Percentiles rank a stretch among this genome's conserved stretches.
phyloP scores from a whole-genome alignment of 78 protist species.

The Dictyostelium discoideum region dicty_2.7 NC_007090.3:3548501-3549000 shows the following conservation, averaged over 20 bases:
- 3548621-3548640: constrained; percentile 59
- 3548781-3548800: constrained; percentile 76
- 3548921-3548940: not conserved
- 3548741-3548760: constrained; percentile 63
- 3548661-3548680: constrained; percentile 74
- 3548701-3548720: constrained; percentile 80
- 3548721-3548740: constrained; percentile 62
- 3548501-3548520: not conserved
- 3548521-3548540: not conserved
- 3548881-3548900: not conserved
- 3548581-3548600: constrained; percentile 72
- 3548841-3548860: not conserved
- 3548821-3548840: constrained; percentile 43
- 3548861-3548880: too few relatives aligned
- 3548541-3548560: constrained; percentile 55
- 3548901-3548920: constrained; percentile 1
- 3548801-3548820: constrained; percentile 66
- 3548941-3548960: not conserved
- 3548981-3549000: constrained; percentile 41
- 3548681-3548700: constrained; percentile 50
- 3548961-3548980: constrained; percentile 7
- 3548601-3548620: constrained; percentile 48
- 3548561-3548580: constrained; percentile 23
- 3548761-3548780: constrained; percentile 81
- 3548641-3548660: constrained; percentile 68